phyloP scores from a whole-genome alignment of 2,329 filamentous ascomycete genomes.

The Talaromyces albobiverticillius region DNA sequence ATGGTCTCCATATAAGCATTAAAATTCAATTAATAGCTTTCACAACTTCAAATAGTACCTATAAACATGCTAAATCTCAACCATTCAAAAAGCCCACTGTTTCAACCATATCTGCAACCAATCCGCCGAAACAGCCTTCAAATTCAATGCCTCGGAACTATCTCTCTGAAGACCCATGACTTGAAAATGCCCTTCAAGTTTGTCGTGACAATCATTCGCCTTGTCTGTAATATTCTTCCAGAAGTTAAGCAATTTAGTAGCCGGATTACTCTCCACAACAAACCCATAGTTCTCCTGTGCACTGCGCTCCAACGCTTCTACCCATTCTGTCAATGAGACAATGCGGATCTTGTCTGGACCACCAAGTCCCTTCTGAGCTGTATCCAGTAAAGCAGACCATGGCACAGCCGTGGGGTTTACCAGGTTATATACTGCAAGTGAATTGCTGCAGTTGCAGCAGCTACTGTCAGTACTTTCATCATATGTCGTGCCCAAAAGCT shows the following conservation, averaged over 20 bases:
- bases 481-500: constrained; percentile 1
- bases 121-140: constrained; percentile 7
- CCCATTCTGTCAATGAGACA: constrained; percentile 10
- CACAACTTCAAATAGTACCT: too few relatives aligned
- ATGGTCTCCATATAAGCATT: too few relatives aligned
- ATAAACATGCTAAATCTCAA: background rate
- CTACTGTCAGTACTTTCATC: background rate
- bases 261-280: constrained; percentile 12
- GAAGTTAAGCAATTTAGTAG: constrained; percentile 12
- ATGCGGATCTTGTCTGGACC: constrained; percentile 4
- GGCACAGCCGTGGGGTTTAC: constrained; percentile 8
- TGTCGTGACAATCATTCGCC: background rate
- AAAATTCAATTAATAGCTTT: too few relatives aligned
- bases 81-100: constrained; percentile 13
- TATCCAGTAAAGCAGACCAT: constrained; percentile 9
- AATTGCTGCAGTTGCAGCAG: background rate
- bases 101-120: constrained; percentile 16
- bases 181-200: background rate
- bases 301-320: constrained; percentile 12
- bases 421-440: constrained; percentile 14
- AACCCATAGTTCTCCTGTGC: constrained; percentile 10
- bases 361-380: constrained; percentile 8
- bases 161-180: constrained; percentile 12
- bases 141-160: constrained; percentile 9
- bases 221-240: constrained; percentile 1